phyloP scores from a whole-genome alignment of 1,139 yeast species.

The Scheffersomyces segobiensis region DNA sequence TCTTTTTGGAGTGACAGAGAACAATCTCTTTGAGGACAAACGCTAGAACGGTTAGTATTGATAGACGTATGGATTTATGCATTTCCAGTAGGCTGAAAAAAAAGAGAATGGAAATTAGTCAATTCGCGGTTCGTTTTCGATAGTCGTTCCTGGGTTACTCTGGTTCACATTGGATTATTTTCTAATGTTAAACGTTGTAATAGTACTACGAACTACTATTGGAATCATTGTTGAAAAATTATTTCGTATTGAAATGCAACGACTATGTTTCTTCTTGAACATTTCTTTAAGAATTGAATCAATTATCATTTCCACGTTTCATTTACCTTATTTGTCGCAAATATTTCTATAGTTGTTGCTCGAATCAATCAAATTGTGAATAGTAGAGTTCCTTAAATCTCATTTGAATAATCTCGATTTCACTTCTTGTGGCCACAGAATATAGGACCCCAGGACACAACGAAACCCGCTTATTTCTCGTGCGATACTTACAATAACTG shows the following conservation, averaged over 20 bases:
- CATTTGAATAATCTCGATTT: not conserved
- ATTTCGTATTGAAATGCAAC: no score
- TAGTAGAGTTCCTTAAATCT: not conserved
- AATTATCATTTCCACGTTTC: not conserved
- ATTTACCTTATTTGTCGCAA: no score
- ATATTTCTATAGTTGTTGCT: not conserved
- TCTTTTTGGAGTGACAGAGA: constrained; percentile 48
- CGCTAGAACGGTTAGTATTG: constrained; percentile 14
- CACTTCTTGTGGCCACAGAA: not conserved
- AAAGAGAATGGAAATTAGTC: not conserved
- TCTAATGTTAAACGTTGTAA: no score
- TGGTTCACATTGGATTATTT: no score
- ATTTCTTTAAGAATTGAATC: not conserved
- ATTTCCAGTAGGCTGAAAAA: not conserved
- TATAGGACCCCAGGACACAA: not conserved
- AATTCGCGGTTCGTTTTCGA: not conserved
- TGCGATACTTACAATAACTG: constrained; percentile 34
- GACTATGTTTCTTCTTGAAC: not conserved
- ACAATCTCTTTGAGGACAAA: constrained; percentile 41
- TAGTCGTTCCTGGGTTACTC: no score
- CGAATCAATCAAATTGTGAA: not conserved
- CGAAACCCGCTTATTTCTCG: not conserved
- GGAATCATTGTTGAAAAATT: no score
- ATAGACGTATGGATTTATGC: not conserved
- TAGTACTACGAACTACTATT: no score